phyloP scores from a whole-genome alignment of 768 basidiomycete genomes.

The Lactarius akahatsu region DNA sequence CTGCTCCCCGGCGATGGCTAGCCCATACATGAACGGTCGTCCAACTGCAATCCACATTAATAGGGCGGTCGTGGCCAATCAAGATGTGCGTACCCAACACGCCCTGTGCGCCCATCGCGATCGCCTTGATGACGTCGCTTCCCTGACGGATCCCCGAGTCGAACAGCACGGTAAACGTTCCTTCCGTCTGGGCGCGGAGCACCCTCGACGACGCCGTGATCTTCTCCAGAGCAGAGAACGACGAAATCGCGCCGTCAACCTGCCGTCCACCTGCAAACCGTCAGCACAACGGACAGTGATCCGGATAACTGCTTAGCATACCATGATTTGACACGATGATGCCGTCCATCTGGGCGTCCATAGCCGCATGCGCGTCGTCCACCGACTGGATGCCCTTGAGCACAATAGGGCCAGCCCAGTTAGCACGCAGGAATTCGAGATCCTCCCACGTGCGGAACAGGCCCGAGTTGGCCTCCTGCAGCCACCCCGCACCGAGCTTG shows the following conservation, averaged over 20 bases:
- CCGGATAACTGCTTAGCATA: constrained; percentile 32
- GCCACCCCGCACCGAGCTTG: constrained; percentile 59
- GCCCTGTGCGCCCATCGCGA: constrained; percentile 83
- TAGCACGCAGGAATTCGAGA: constrained; percentile 60
- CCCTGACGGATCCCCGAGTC: constrained; percentile 84
- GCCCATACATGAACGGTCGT: constrained; percentile 74
- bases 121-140: constrained; percentile 78
- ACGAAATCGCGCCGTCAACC: constrained; percentile 74
- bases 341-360: constrained; percentile 64
- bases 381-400: constrained; percentile 76
- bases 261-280: constrained; percentile 60
- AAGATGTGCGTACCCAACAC: constrained; percentile 58
- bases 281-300: neutral
- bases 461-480: constrained; percentile 62
- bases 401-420: constrained; percentile 76
- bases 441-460: constrained; percentile 69
- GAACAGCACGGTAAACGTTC: constrained; percentile 68
- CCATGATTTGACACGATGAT: constrained; percentile 84
- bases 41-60: constrained; percentile 47
- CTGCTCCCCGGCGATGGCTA: constrained; percentile 64
- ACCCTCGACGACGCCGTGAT: constrained; percentile 65
- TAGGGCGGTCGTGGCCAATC: neutral
- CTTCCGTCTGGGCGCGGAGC: constrained; percentile 53
- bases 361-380: constrained; percentile 67
- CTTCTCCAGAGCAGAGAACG: constrained; percentile 66